Evolutionary conservation across 1,139 yeast genomes (phyloP), one percentile per base, ranked within the genome.

Genomic region (Arxiozyma slooffiae): DNA sequence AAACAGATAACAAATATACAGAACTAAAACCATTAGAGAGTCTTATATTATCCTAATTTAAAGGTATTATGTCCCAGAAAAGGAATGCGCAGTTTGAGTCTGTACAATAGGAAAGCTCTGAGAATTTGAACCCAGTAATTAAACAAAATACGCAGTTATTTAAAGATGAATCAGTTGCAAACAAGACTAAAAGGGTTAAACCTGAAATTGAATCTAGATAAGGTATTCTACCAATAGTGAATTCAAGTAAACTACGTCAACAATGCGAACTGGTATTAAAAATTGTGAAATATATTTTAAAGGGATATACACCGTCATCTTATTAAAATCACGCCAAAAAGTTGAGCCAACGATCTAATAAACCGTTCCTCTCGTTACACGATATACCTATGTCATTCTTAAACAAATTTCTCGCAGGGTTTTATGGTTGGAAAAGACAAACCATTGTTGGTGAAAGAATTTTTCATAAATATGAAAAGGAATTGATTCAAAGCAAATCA

Each of bases 361-460:
- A 73, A 41, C 70, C 74, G 2, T 67, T 76, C 0, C 67, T 83
- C 57, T 71, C 82, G 14, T 11, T 42, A 21, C 39, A 42, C 14
- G 38, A 42, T 42, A 17, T 42, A 4, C 20, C 45, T 2, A 42
- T 42, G 45, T 8, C 39, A 1, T 17, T 18, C 11, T 30, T 42
- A 42, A 42, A 30, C 22, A 42, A 34, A 30, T 42, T 42, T 42
- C 36, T 71, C 9, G 80, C 80, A n/a, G 90, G 90, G 0, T 83
- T 76, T 59, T 76, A 76, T 57, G 90, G 90, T 0, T 65, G 76
- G 41, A 71, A 73, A 52, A 67, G 88, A 50, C 86, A 82, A 55
- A 70, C 75, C 50, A 63, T 69, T 17, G 73, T 83, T 1, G 76
- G 82, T 1, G 62, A 64, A 26, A 55, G 66, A 52, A 71, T 77